Evolutionary conservation across 2,329 filamentous ascomycete genomes (phyloP), one percentile per base, ranked within the genome.

Genomic region (Colletotrichum falcatum): DNA sequence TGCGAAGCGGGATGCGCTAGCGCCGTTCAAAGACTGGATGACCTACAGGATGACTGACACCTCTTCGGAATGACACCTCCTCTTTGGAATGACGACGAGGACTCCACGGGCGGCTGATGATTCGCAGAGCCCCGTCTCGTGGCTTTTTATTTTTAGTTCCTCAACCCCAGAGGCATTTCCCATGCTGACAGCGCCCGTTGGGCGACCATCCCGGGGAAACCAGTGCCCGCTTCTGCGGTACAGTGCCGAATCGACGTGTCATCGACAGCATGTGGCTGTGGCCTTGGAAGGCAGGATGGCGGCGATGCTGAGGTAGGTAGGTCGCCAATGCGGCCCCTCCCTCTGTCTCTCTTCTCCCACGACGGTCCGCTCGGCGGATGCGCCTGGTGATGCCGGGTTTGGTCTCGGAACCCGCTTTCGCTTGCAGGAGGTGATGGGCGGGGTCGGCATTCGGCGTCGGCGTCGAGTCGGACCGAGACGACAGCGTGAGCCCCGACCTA

Each of bases 1-100:
- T 66, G 67, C 67, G 67, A 70, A 16, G 37, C 20, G 44, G 49
- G 23, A 20, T n/a, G 54, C 44, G 51, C 51, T 65, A 62, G 42
- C 11, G 56, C 49, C 9, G 37, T 33, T 42, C 30, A 11, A 6
- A 1, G 44, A 12, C 51, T 20, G 39, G 39, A 28, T n/a, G 16
- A 12, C 28, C n/a, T 26, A 35, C 4, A 7, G 30, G 30, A 33
- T 33, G 30, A 33, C 30, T 58, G 49, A 49, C 28, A 35, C 37
- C 14, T 35, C n/a, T n/a, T n/a, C 35, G n/a, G 46, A 33, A 61
- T 58, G 49, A 49, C 28, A 35, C 37, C 14, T 35, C 49, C 20
- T 46, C 42, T 46, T 39, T 28, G 48, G 44, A 23, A 60, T 42
- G 39, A 48, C 26, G 39, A 12, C 6, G 35, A 56, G 8, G 12